Base-by-base conservation (phyloP, 2,329 filamentous ascomycete species). In the Bretziella fagacearum region DNA sequence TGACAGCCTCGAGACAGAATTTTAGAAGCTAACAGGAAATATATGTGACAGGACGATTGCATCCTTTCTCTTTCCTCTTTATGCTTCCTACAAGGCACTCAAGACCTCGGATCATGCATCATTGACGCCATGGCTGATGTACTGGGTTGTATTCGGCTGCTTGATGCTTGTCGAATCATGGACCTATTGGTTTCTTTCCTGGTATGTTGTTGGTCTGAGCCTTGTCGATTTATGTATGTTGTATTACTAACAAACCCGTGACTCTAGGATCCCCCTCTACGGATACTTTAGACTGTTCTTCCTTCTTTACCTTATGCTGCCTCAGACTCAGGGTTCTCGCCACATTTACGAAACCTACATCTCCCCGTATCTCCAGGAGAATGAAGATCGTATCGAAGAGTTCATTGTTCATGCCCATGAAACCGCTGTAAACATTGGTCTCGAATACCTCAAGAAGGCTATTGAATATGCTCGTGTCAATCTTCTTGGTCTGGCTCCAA, bases 121-220 rank as follows among this genome's bases (percentile, higher is more conserved):
- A 59, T 73, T 95, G 51, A 84, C 84, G 53, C 89, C 89, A 79
- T 98, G 91, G 91, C 75, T 96, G 54, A 96, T 96, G 82, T 98
- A 96, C 73, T 98, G 89, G 82, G 85, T 94, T 51, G 85, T 94
- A 20, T 74, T 95, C 54, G 83, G 84, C 52, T 80, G 84, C 60
- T 76, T 79, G 56, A 70, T 87, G 48, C 74, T 91, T 52, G 75
- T 79, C 63, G 91, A 96, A 66, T 87, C 81, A 40, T 93, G 86
- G 75, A 78, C 82, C 48, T 77, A 80, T 56, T 94, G 89, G 65
- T 79, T 96, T 58, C 73, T 96, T 40, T 73, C 73, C 60, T 96
- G 86, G 81, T 79, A 64, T 45, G 65, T 57, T 25, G 49, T 25
- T 15, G 33, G 45, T 15, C 26, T 26, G 18, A 13, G 2, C 13